A percentile compares a stretch with the other conserved stretches of the same genome.
Evolutionary conservation across 345 rosid species (phyloP).

Genomic region (Turnera subulata): DNA sequence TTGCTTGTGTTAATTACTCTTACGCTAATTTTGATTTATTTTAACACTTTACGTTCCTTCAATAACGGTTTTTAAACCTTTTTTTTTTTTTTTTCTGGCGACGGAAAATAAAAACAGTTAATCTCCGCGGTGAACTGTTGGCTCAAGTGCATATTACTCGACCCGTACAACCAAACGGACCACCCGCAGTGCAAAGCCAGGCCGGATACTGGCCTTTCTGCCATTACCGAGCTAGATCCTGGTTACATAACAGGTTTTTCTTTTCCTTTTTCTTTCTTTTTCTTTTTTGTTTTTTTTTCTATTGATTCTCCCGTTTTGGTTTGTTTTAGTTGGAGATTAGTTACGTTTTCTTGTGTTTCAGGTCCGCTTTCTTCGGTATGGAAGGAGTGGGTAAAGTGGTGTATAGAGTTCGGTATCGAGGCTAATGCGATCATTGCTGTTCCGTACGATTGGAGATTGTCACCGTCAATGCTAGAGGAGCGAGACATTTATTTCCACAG

Average conservation of each 20-base stretch:
- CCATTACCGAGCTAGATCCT: slow-evolving; percentile 96
- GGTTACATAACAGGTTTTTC: slow-evolving; percentile 80
- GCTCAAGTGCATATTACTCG: slow-evolving; percentile 90
- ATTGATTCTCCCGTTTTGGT: too few relatives aligned
- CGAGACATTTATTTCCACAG: slow-evolving; percentile 96
- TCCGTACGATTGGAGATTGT: slow-evolving; percentile 96
- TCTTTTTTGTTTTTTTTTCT: not conserved
- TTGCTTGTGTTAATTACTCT: not conserved
- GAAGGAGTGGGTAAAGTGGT: slow-evolving; percentile 99
- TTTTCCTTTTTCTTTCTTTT: not conserved
- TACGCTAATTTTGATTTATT: slow-evolving; percentile 3
- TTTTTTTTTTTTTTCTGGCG: too few relatives aligned
- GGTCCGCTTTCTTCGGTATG: slow-evolving; percentile 98
- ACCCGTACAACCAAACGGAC: slow-evolving; percentile 94
- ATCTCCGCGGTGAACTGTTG: slow-evolving; percentile 98
- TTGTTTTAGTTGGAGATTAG: not conserved
- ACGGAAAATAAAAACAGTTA: slow-evolving; percentile 42
- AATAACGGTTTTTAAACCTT: too few relatives aligned
- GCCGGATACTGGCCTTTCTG: slow-evolving; percentile 94
- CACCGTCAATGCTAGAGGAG: slow-evolving; percentile 94
- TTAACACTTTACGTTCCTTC: too few relatives aligned
- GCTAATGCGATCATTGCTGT: slow-evolving; percentile 92
- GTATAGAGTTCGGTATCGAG: slow-evolving; percentile 92
- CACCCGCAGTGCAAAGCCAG: slow-evolving; percentile 95
- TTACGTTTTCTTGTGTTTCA: slow-evolving; percentile 12